Evolutionary conservation across 129 eudicot species (phyloP).

Genomic region (Helichrysum umbraculigerum): DNA sequence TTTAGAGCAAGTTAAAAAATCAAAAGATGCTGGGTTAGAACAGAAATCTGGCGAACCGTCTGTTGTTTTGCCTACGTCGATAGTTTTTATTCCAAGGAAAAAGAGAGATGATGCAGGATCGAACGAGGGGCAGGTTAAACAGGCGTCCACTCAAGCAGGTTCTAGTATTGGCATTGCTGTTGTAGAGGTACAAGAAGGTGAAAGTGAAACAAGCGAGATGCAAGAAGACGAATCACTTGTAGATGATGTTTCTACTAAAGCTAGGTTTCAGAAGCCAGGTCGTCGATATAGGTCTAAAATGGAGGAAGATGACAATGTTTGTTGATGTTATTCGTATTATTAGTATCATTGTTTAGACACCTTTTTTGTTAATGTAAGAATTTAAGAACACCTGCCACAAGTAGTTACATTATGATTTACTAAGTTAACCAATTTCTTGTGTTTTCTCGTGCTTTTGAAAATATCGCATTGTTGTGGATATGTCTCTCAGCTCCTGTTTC

Average conservation of each 20-base stretch:
- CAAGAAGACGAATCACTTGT: constrained; percentile 25
- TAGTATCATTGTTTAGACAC: neutral
- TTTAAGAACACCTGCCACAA: neutral
- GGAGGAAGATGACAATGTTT: constrained; percentile 17
- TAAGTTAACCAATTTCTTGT: neutral
- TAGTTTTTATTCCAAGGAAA: constrained; percentile 47
- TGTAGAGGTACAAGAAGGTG: constrained; percentile 22
- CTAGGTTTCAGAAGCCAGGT: constrained; percentile 27
- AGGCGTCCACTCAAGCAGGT: constrained; percentile 11
- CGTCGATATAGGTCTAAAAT: constrained; percentile 43
- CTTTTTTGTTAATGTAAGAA: neutral
- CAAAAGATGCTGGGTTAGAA: constrained; percentile 15
- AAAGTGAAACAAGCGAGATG: constrained; percentile 30
- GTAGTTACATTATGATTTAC: neutral
- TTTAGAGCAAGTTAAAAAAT: constrained; percentile 23
- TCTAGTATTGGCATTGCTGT: constrained; percentile 29
- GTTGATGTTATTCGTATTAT: constrained; percentile 9
- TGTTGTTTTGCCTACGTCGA: constrained; percentile 25
- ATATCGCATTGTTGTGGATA: neutral
- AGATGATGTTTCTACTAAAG: constrained; percentile 15
- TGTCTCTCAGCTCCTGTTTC: neutral
- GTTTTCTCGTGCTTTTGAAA: neutral
- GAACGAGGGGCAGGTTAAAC: constrained; percentile 19
- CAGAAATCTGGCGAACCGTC: neutral
- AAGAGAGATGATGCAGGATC: constrained; percentile 23